phyloP scores from a whole-genome alignment of 148 eudicot species.

The Rhododendron molle region DNA sequence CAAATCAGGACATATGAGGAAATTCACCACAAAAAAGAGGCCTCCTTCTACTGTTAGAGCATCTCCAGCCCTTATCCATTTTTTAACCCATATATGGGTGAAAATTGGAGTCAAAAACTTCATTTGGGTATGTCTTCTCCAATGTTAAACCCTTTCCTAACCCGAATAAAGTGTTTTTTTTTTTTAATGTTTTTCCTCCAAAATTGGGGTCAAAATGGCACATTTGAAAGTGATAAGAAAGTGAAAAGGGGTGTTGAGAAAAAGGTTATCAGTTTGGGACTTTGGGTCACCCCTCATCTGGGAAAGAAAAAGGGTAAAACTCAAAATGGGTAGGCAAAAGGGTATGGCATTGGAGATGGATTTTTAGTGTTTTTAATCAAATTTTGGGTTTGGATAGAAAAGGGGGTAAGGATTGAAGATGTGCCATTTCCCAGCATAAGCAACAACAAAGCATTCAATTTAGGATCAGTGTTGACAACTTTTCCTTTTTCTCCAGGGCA shows the following conservation, averaged over 20 bases:
- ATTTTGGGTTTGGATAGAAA: background rate
- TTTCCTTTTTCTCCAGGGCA: background rate
- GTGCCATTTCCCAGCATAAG: background rate
- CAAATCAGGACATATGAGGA: background rate
- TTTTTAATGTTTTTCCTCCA: too few relatives aligned
- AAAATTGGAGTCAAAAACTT: background rate
- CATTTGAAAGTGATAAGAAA: too few relatives aligned
- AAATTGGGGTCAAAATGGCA: too few relatives aligned
- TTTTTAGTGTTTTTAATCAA: background rate
- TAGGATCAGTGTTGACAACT: background rate
- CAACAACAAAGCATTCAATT: background rate
- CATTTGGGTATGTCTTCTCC: background rate
- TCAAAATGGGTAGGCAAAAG: background rate
- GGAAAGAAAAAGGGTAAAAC: background rate
- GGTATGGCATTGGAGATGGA: background rate
- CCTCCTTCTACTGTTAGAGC: background rate
- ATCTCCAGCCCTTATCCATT: background rate
- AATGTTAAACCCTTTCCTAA: too few relatives aligned
- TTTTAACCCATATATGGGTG: too few relatives aligned
- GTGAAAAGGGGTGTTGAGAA: background rate
- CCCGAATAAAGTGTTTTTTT: too few relatives aligned
- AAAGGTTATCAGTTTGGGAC: background rate
- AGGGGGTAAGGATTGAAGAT: background rate
- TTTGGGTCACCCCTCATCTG: background rate
- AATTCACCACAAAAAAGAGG: background rate